A percentile compares a stretch with the other conserved stretches of the same genome.
Conservation (phyloP, 225 moss, liverwort and hornwort genomes). For the Pseudisothecium myosuroides region DNA sequence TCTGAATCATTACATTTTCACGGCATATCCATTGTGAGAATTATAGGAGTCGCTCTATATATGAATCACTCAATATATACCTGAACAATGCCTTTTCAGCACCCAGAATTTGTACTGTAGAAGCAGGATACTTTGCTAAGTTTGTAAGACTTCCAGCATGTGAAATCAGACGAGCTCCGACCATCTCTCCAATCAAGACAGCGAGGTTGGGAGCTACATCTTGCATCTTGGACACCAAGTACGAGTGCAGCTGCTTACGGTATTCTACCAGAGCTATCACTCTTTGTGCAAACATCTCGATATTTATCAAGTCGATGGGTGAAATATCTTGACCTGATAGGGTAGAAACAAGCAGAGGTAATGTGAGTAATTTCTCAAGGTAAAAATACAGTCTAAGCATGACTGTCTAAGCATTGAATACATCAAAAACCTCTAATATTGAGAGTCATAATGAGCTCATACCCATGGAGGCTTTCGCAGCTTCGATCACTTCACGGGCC, state of each 20-base stretch:
- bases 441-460: not conserved
- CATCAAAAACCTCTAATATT: not conserved
- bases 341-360: not conserved
- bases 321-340: constrained; percentile 88
- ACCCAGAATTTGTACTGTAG: constrained; percentile 89
- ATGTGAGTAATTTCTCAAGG: not conserved
- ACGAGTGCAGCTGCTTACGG: constrained; percentile 83
- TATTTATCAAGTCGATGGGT: constrained; percentile 88
- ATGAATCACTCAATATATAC: not conserved
- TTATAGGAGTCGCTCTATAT: not conserved
- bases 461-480: constrained; percentile 97
- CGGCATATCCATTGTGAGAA: not conserved
- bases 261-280: constrained; percentile 79
- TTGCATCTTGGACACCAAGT: constrained; percentile 88
- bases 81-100: constrained; percentile 96
- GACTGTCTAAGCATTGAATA: not conserved
- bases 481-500: constrained; percentile 82
- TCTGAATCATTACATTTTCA: not conserved
- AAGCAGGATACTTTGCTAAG: constrained; percentile 91
- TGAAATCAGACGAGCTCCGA: constrained; percentile 90
- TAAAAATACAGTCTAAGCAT: no score
- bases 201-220: constrained; percentile 92
- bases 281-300: constrained; percentile 70
- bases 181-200: constrained; percentile 91
- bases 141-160: constrained; percentile 95